These are phyloP conservation scores for Zelonia costaricensis DNA, from an alignment of 208 protist genomes.

Conservation along the genomic window DNA sequence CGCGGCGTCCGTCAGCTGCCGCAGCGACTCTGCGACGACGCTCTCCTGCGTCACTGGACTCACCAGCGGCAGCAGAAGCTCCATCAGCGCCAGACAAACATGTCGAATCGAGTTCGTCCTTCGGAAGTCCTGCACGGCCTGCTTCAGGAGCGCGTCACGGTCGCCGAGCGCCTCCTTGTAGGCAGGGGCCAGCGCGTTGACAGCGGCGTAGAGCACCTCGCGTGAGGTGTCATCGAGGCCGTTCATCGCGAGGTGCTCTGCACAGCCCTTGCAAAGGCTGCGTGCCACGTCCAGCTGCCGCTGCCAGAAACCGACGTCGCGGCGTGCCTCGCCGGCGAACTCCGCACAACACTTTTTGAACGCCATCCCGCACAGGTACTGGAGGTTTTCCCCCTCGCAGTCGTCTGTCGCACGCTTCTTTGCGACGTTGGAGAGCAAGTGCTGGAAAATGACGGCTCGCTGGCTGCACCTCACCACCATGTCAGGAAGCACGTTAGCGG, in stretches of 20 bases:
- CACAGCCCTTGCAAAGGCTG: conserved; percentile 13
- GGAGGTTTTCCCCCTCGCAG: conserved; percentile 28
- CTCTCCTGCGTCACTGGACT: conserved; percentile 16
- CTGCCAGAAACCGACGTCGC: conserved; percentile 48
- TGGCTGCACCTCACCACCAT: conserved; percentile 40
- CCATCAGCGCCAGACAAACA: conserved; percentile 18
- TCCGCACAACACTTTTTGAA: conserved; percentile 43
- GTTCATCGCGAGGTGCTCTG: conserved; percentile 3
- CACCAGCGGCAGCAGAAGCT: conserved; percentile 19
- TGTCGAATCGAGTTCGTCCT: conserved; percentile 17
- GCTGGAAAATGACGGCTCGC: conserved; percentile 32
- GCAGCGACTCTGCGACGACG: conserved; percentile 13
- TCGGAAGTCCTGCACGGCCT: conserved; percentile 21
- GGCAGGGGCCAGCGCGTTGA: conserved; percentile 29
- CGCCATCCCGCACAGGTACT: conserved; percentile 45
- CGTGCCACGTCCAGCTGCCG: conserved; percentile 23
- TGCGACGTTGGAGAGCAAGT: conserved; percentile 31
- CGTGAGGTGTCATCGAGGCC: conserved; percentile 9
- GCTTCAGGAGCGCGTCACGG: conserved; percentile 1
- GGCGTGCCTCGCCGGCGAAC: conserved; percentile 39
- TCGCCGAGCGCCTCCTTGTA: conserved; percentile 23
- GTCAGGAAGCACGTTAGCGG: conserved; percentile 24
- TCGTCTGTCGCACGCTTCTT: conserved; percentile 8
- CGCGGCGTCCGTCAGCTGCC: conserved; percentile 13
- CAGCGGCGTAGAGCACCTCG: conserved; percentile 30